Base-by-base conservation (phyloP, 78 protist species). In the Cavenderia fasciculata region DNA sequence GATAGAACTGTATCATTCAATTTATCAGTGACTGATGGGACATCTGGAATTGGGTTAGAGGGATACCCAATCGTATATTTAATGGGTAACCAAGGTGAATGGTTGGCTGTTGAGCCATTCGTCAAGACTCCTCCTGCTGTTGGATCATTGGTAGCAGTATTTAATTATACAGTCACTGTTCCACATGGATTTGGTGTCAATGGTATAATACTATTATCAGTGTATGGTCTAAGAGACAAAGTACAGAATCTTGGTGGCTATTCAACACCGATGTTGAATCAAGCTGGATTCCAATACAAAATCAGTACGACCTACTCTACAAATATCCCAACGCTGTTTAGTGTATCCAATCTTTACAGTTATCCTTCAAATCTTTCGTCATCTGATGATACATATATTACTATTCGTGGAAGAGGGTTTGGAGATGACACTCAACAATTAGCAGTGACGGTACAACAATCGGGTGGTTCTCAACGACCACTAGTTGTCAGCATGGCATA, bases 121-220 rank as follows among this genome's bases (percentile, higher is more conserved):
- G 38, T 21, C 14, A 38, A 40, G 27, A 40, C 52, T 19, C 4
- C 7, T 38, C 7, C 5, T 4, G 8, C 18, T n/a, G n/a, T n/a
- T n/a, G n/a, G n/a, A n/a, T n/a, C n/a, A n/a, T n/a, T n/a, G n/a
- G n/a, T n/a, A 5, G 47, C 47, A 16, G 16, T 19, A 21, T 62
- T 21, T 8, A 38, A 27, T 4, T 19, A 27, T 1, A 66, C 16
- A 3, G 25, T 52, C 16, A 29, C 36, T 23, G 1, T 73, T 4
- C 84, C 84, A 38, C 57, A 8, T 51, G 84, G 41, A 25, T 56
- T 73, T 56, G 84, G 84, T 43, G 12, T 18, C 14, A 41, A 11
- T 4, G 49, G 25, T 43, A n/a, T n/a, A n/a, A 36, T 73, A 0
- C 10, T 41, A 23, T 16, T 73, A 16, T 54, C 68, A 23, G 12